phyloP scores from a whole-genome alignment of 2,329 filamentous ascomycete genomes.

The Cytospora schulzeri region DNA sequence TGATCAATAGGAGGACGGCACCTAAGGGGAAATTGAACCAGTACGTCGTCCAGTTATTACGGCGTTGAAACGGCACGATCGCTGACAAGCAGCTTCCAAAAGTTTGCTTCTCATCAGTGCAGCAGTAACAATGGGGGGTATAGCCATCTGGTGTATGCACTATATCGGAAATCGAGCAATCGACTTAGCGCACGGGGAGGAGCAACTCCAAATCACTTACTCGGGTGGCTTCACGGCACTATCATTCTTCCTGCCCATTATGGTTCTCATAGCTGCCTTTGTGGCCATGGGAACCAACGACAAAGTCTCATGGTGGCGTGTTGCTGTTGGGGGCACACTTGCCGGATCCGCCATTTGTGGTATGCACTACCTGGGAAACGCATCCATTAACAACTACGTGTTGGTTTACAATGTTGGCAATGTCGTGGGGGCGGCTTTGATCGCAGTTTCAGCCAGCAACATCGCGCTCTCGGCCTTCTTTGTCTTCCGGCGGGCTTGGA shows the following conservation, averaged over 20 bases:
- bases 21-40: conserved; percentile 69
- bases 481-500: conserved; percentile 74
- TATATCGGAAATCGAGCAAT: conserved; percentile 84
- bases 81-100: conserved; percentile 6
- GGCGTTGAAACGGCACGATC: neutral
- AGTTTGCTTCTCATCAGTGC: conserved; percentile 66
- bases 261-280: conserved; percentile 74
- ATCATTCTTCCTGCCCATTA: conserved; percentile 78
- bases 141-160: conserved; percentile 78
- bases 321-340: conserved; percentile 65
- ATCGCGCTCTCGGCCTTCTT: conserved; percentile 77
- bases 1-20: conserved; percentile 76
- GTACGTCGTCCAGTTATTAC: conserved; percentile 42
- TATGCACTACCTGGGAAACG: conserved; percentile 89
- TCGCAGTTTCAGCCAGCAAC: conserved; percentile 72
- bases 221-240: conserved; percentile 70
- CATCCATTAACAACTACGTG: conserved; percentile 76
- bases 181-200: conserved; percentile 63
- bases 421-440: conserved; percentile 69
- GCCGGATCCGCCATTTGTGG: conserved; percentile 76
- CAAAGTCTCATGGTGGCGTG: conserved; percentile 58
- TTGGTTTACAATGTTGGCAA: conserved; percentile 62
- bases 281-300: conserved; percentile 64
- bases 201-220: conserved; percentile 72
- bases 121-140: conserved; percentile 71